These are phyloP conservation scores for Fagus crenata DNA, from an alignment of 306 rosid species.

Conservation along the genomic window DNA sequence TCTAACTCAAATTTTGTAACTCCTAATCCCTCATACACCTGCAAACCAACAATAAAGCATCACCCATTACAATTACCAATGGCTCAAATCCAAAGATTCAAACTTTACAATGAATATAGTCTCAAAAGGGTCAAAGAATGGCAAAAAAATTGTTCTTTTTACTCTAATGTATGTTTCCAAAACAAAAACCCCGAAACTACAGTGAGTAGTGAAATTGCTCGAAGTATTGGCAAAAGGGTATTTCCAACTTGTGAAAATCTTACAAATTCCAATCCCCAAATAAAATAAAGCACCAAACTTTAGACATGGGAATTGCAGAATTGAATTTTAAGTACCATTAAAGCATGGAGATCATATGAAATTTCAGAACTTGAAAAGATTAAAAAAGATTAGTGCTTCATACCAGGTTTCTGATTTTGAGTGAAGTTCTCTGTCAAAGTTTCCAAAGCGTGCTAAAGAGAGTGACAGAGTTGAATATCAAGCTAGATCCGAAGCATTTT, in stretches of 20 bases:
- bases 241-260: neutral
- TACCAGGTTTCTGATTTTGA: constrained; percentile 25
- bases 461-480: constrained; percentile 1
- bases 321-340: neutral
- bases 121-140: neutral
- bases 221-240: neutral
- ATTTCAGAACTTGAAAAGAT: constrained; percentile 2
- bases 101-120: constrained; percentile 3
- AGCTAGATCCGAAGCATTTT: constrained; percentile 21
- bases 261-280: neutral
- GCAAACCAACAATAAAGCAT: constrained; percentile 23
- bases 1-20: constrained; percentile 5
- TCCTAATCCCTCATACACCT: constrained; percentile 14
- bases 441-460: neutral
- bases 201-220: neutral
- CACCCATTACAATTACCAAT: constrained; percentile 5
- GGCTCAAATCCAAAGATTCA: neutral
- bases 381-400: constrained; percentile 3
- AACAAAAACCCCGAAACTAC: neutral
- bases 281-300: neutral
- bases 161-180: neutral
- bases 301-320: neutral
- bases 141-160: constrained; percentile 3
- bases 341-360: neutral
- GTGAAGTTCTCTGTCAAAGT: neutral